These are phyloP conservation scores for Schizopora paradoxa DNA, from an alignment of 1,284 basidiomycete genomes.

Conservation along the genomic window DNA sequence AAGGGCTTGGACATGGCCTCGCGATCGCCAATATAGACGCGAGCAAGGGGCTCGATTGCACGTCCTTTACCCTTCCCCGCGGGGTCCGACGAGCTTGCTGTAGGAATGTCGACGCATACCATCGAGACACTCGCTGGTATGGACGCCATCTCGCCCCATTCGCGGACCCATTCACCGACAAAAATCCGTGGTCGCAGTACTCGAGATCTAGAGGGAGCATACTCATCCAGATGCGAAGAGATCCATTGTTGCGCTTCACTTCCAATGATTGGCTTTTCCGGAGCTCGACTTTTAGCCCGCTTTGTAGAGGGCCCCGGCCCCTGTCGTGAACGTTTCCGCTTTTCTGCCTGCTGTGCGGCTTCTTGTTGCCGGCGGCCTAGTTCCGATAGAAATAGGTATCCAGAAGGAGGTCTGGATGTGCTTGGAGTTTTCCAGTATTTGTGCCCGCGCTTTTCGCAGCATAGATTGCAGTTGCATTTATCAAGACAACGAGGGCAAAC, in stretches of 20 bases:
- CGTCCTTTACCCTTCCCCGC: conserved; percentile 7
- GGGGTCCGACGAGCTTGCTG: not conserved
- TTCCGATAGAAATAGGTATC: conserved; percentile 7
- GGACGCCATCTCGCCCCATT: conserved; percentile 5
- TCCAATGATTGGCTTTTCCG: not conserved
- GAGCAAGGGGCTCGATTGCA: not conserved
- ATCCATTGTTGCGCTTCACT: conserved; percentile 10
- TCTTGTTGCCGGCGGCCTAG: not conserved
- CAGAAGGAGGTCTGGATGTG: not conserved
- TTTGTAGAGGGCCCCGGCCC: not conserved
- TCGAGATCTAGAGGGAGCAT: not conserved
- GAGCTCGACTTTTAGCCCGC: not conserved
- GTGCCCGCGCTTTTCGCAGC: not conserved
- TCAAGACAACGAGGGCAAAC: conserved; percentile 6
- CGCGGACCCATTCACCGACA: conserved; percentile 8
- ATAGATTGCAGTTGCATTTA: conserved; percentile 6
- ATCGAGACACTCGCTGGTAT: conserved; percentile 9
- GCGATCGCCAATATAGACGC: conserved; percentile 8
- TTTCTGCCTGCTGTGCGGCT: not conserved
- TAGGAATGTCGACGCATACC: conserved; percentile 4
- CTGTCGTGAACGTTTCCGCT: not conserved
- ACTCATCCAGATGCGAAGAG: not conserved
- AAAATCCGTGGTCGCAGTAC: conserved; percentile 1
- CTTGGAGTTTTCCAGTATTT: not conserved
- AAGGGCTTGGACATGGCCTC: not conserved